phyloP scores from a whole-genome alignment of 768 basidiomycete genomes.

The Hericium coralloides region DNA sequence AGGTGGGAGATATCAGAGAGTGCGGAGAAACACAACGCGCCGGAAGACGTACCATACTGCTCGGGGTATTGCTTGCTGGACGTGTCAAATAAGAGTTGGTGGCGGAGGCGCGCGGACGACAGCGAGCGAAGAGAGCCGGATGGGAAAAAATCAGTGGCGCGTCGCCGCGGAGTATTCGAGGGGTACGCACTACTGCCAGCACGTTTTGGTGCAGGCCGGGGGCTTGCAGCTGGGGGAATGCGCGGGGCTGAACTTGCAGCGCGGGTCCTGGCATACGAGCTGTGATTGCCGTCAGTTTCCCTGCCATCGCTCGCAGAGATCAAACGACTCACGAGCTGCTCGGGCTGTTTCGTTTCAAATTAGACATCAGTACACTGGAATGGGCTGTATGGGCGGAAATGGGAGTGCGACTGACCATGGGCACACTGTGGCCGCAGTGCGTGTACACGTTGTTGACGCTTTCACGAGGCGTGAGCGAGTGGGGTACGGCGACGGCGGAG shows the following conservation, averaged over 20 bases:
- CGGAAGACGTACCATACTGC: neutral
- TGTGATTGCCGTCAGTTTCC: neutral
- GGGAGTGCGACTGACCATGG: neutral
- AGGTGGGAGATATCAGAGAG: neutral
- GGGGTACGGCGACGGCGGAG: neutral
- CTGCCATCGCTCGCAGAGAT: neutral
- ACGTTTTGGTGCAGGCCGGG: neutral
- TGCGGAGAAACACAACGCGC: neutral
- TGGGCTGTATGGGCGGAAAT: neutral
- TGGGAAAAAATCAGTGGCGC: neutral
- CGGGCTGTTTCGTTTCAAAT: neutral
- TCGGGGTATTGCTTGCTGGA: neutral
- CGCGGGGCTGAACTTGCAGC: conserved; percentile 1
- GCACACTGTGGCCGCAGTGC: neutral
- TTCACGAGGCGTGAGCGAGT: neutral
- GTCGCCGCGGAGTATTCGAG: neutral
- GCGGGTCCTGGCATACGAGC: neutral
- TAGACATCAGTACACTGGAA: neutral
- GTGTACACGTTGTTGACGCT: conserved; percentile 3
- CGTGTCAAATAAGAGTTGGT: neutral
- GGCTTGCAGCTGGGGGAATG: neutral
- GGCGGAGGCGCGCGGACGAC: neutral
- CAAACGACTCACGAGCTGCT: neutral
- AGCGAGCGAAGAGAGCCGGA: neutral
- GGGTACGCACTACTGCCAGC: conserved; percentile 4